Conservation (phyloP, 2,329 filamentous ascomycete genomes). For the Curvularia eragrostidis region DNA sequence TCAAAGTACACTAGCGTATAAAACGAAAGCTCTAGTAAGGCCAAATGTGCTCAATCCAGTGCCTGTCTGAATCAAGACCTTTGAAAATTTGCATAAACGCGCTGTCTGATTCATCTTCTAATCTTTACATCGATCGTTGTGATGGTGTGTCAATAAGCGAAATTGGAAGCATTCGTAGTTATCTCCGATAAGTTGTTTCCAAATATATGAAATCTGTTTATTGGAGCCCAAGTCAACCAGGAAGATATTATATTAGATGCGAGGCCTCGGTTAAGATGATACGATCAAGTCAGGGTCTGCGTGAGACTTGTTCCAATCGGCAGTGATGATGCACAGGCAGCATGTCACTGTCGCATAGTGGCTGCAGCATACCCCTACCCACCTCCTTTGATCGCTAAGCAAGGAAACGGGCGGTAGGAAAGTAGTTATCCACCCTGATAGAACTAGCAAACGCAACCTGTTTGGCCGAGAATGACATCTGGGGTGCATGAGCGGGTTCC, state of each 20-base stretch:
- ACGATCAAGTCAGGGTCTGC: neutral
- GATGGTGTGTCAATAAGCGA: neutral
- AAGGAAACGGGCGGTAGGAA: neutral
- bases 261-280: neutral
- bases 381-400: neutral
- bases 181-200: neutral
- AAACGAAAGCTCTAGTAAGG: neutral
- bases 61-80: neutral
- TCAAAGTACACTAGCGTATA: neutral
- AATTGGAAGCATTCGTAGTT: neutral
- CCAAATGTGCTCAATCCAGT: neutral
- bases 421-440: neutral
- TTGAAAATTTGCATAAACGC: neutral
- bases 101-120: neutral
- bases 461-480: neutral
- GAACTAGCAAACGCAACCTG: neutral
- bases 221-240: neutral
- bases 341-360: neutral
- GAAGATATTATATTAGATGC: neutral
- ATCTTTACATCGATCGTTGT: neutral
- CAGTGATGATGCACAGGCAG: neutral
- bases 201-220: neutral
- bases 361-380: neutral
- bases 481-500: neutral
- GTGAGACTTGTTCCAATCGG: neutral